phyloP scores from a whole-genome alignment of 2,329 filamentous ascomycete species.

The Trichoderma aggressivum region DNA sequence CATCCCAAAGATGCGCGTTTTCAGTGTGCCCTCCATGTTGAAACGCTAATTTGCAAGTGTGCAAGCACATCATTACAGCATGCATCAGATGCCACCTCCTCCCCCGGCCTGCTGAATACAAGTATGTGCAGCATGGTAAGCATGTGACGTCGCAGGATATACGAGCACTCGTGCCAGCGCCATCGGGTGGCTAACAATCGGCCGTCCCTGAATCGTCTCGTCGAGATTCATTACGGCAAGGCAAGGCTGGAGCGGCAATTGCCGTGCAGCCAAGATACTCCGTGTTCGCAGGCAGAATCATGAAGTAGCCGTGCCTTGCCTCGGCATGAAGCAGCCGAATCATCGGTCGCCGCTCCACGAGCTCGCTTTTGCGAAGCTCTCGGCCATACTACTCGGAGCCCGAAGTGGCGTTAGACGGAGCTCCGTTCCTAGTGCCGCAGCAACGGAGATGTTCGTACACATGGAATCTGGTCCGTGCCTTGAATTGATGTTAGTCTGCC shows the following conservation, averaged over 20 bases:
- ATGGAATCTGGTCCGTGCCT: background rate
- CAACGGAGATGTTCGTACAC: background rate
- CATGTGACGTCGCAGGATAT: background rate
- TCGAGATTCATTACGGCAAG: background rate
- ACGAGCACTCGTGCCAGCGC: background rate
- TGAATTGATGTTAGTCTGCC: background rate
- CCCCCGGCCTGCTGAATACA: background rate
- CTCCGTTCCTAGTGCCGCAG: background rate
- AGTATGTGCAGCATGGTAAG: background rate
- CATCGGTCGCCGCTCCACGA: conserved; percentile 13
- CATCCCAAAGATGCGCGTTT: background rate
- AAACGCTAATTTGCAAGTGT: background rate
- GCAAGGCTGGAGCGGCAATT: background rate
- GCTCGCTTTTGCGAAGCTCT: conserved; percentile 19
- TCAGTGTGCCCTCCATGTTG: background rate
- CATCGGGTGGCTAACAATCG: background rate
- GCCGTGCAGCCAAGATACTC: background rate
- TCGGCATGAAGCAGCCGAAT: conserved; percentile 9
- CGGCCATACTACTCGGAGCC: conserved; percentile 14
- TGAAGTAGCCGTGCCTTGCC: conserved; percentile 1
- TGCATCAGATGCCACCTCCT: background rate
- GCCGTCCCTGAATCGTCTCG: background rate
- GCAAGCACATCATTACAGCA: background rate
- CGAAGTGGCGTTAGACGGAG: background rate
- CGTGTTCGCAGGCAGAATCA: background rate